These are phyloP conservation scores for Populus trichocarpa DNA, from an alignment of 441 rosid genomes.

Conservation along the genomic window DNA sequence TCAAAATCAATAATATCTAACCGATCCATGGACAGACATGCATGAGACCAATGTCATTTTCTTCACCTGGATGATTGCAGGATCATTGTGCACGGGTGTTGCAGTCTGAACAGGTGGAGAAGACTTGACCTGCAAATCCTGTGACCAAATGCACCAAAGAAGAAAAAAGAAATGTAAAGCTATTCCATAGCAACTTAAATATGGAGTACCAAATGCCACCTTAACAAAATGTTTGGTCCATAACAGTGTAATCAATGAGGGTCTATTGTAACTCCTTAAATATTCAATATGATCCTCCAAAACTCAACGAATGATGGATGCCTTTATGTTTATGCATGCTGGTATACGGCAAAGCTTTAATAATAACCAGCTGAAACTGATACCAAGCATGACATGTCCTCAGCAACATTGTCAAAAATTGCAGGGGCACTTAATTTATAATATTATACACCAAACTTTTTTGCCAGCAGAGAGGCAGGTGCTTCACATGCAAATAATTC, in stretches of 20 bases:
- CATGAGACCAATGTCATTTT: not conserved
- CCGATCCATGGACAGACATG: not conserved
- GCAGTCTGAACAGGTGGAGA: constrained; percentile 58
- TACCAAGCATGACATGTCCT: not conserved
- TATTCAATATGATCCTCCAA: not conserved
- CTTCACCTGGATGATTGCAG: constrained; percentile 79
- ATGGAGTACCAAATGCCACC: constrained; percentile 13
- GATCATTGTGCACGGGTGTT: constrained; percentile 60
- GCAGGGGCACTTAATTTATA: not conserved
- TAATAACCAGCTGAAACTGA: not conserved
- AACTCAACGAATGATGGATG: not conserved
- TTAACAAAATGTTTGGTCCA: not conserved
- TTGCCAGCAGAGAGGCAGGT: not conserved
- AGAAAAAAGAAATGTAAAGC: not conserved
- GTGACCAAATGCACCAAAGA: constrained; percentile 9
- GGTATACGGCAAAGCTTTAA: not conserved
- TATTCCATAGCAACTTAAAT: constrained; percentile 9
- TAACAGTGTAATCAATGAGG: not conserved
- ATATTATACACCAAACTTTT: not conserved
- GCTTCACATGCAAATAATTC: not conserved
- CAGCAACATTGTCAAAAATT: not conserved
- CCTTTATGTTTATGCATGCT: not conserved
- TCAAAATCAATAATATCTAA: not conserved
- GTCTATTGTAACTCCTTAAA: not conserved
- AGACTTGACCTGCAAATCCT: constrained; percentile 92